Evolutionary conservation across 192 early-diverging fungal species (phyloP).

Genomic region (Coemansia sp.): DNA sequence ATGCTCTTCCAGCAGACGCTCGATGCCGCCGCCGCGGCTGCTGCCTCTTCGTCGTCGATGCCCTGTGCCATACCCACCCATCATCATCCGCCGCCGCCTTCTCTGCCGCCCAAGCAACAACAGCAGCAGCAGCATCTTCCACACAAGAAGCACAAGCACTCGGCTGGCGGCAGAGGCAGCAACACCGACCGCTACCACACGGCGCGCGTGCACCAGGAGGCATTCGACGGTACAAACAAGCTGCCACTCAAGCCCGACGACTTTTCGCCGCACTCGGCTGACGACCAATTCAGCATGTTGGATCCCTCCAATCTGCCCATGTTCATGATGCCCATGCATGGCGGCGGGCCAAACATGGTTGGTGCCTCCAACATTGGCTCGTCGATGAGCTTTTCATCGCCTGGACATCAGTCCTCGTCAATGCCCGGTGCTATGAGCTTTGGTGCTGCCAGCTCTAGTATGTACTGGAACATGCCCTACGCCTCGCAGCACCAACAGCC

Average conservation of each 20-base stretch:
- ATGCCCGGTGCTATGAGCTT: constrained; percentile 1
- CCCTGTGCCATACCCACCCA: constrained; percentile 1
- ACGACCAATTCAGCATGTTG: constrained; percentile 39
- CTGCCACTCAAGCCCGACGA: constrained; percentile 50
- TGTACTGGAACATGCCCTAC: constrained; percentile 14
- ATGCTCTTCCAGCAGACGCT: background rate
- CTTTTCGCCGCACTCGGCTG: constrained; percentile 22
- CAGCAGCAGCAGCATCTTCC: background rate
- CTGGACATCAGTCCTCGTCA: background rate
- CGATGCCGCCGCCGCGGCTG: constrained; percentile 4
- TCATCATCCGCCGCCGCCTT: constrained; percentile 5
- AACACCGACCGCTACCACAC: constrained; percentile 21
- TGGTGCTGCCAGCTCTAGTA: background rate
- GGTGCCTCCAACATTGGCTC: background rate
- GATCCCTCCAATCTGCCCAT: constrained; percentile 50
- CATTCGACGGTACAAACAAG: constrained; percentile 52
- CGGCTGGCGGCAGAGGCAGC: constrained; percentile 9
- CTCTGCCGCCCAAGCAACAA: background rate
- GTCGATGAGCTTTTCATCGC: background rate
- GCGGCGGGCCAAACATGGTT: background rate
- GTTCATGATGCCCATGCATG: constrained; percentile 34
- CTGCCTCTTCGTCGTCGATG: constrained; percentile 1
- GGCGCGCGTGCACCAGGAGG: constrained; percentile 50
- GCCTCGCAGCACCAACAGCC: background rate
- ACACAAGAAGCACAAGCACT: constrained; percentile 35